These are phyloP conservation scores for Tranzscheliella williamsii DNA, from an alignment of 1,284 basidiomycete species.

Conservation along the genomic window DNA sequence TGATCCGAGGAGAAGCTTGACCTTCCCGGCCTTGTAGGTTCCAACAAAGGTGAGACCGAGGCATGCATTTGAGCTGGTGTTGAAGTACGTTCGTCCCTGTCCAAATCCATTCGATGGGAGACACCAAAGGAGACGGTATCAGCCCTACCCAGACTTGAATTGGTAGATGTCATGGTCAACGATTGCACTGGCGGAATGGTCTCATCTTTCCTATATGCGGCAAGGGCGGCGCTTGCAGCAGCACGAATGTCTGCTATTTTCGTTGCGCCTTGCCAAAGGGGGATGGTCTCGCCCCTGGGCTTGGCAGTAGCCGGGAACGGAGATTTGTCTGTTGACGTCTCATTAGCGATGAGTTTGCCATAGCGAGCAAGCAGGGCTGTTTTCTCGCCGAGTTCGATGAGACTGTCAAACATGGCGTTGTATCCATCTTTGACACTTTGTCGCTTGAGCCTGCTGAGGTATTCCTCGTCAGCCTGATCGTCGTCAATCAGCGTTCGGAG, in stretches of 20 bases:
- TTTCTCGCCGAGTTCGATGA: constrained; percentile 55
- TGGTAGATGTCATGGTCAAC: constrained; percentile 4
- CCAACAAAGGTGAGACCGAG: no score
- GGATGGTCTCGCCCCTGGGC: constrained; percentile 17
- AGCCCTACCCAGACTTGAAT: constrained; percentile 18
- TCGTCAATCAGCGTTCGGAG: constrained; percentile 39
- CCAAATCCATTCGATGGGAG: constrained; percentile 29
- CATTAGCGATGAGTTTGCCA: constrained; percentile 44
- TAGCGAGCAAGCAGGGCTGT: constrained; percentile 48
- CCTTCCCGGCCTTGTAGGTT: no score
- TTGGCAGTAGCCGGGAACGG: constrained; percentile 31
- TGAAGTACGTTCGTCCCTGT: constrained; percentile 5
- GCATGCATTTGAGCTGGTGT: no score
- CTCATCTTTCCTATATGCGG: constrained; percentile 20
- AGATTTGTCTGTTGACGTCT: constrained; percentile 39
- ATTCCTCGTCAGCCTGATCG: constrained; percentile 47
- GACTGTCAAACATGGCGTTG: constrained; percentile 45
- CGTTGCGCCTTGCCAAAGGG: constrained; percentile 41
- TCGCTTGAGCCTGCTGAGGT: constrained; percentile 39
- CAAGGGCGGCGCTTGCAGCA: constrained; percentile 38
- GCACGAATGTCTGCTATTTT: constrained; percentile 45
- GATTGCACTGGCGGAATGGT: constrained; percentile 23
- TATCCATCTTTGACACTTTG: constrained; percentile 40
- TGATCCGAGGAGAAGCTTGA: no score
- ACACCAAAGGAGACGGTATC: constrained; percentile 33